Percentiles rank a stretch among this genome's conserved stretches.
phyloP scores from a whole-genome alignment of 306 rosid species.

The Benincasa hispida region DNA sequence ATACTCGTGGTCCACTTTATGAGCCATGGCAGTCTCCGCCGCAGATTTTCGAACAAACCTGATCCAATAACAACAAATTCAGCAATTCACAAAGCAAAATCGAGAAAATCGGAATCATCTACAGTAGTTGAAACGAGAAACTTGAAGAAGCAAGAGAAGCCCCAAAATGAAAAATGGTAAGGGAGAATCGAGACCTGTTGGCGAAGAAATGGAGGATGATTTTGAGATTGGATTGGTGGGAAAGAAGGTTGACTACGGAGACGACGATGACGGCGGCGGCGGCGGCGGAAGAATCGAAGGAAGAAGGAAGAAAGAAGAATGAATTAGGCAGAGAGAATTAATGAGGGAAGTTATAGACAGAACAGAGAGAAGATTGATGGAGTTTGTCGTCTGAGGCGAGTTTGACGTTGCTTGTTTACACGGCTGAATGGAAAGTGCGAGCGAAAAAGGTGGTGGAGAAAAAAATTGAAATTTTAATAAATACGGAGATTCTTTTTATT shows the following conservation, averaged over 20 bases:
- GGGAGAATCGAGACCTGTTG: neutral
- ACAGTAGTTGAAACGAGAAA: neutral
- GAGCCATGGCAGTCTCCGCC: conserved; percentile 59
- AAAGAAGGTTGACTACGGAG: neutral
- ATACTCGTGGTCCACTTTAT: conserved; percentile 92
- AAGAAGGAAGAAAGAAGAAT: neutral
- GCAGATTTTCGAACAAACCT: conserved; percentile 15
- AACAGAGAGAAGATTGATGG: neutral
- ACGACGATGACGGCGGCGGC: neutral
- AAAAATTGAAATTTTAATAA: neutral
- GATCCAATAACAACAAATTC: conserved; percentile 9
- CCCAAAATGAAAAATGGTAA: neutral
- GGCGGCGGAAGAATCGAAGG: neutral
- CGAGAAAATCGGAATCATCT: neutral
- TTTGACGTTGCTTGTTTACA: neutral
- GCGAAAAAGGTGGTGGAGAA: neutral
- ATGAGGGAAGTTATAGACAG: neutral
- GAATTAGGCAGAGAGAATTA: neutral
- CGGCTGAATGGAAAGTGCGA: neutral
- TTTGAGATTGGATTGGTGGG: neutral
- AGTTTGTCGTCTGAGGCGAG: neutral
- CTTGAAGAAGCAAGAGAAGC: neutral
- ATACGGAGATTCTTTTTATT: neutral
- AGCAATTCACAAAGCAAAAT: neutral
- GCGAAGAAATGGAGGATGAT: neutral